Percentiles rank a stretch among this genome's conserved stretches.
Conservation (phyloP, 2,329 filamentous ascomycete species). For the Phialophora expanda region DNA sequence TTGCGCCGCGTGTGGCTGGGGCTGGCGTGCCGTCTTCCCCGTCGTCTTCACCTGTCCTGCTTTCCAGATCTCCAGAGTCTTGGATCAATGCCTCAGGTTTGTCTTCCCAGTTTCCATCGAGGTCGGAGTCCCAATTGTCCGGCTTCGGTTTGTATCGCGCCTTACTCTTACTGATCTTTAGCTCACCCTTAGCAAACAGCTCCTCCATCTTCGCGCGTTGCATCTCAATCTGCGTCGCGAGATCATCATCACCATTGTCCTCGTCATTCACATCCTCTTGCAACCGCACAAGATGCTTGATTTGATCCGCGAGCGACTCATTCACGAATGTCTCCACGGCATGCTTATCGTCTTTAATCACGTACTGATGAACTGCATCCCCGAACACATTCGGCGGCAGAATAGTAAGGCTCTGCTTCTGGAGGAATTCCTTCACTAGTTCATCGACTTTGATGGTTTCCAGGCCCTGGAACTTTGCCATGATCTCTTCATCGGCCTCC, state of each 20-base stretch:
- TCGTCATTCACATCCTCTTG: conserved; percentile 69
- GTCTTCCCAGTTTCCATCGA: conserved; percentile 85
- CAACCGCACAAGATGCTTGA: conserved; percentile 70
- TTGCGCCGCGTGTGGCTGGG: conserved; percentile 45
- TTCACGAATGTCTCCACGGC: conserved; percentile 83
- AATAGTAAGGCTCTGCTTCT: conserved; percentile 86
- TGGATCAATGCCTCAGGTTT: conserved; percentile 69
- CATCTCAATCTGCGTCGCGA: conserved; percentile 74
- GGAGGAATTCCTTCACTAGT: conserved; percentile 84
- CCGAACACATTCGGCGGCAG: conserved; percentile 90
- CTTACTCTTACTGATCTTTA: conserved; percentile 59
- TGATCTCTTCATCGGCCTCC: conserved; percentile 67
- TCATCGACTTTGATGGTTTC: conserved; percentile 87
- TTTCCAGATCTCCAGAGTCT: conserved; percentile 51
- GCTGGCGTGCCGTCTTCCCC: conserved; percentile 53
- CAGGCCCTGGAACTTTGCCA: conserved; percentile 64
- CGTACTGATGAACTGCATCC: conserved; percentile 89
- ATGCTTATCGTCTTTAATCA: conserved; percentile 93
- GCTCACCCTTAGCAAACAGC: conserved; percentile 68
- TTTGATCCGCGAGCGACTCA: conserved; percentile 71
- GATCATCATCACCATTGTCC: conserved; percentile 69
- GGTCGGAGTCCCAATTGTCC: conserved; percentile 83
- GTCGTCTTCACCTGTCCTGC: conserved; percentile 46
- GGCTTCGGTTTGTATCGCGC: conserved; percentile 76
- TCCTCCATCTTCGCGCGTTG: conserved; percentile 73